Base-by-base conservation (phyloP, 2,329 filamentous ascomycete species). In the Helicocarpus griseus region DNA sequence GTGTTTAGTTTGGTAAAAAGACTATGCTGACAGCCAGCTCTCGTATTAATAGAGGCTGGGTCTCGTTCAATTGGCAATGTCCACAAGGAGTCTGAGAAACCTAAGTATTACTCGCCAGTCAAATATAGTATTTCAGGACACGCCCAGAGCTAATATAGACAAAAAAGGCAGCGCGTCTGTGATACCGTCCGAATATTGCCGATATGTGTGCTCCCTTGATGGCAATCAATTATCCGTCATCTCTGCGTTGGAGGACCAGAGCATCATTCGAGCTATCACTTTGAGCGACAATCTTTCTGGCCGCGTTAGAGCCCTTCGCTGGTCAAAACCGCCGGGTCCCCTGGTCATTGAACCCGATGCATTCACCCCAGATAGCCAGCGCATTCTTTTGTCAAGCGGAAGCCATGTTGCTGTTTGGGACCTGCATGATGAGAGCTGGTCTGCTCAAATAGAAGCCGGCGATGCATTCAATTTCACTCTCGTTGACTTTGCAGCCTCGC, bases 391-490 rank as follows among this genome's bases (percentile, higher is more conserved):
- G 41, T 63, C 63, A 22, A 69, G 61, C 41, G 62, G 65, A 31
- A 58, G 56, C 38, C 65, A 65, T 39, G 61, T 71, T 49, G 60
- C 65, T 6, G 56, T 69, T 22, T 70, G 66, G 65, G 61, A 69
- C 50, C 43, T 69, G 19, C 50, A 64, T n/a, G 62, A 69, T 5
- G 54, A 70, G 38, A 61, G 65, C 50, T 62, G 64, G 54, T 58
- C 64, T 21, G 70, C 68, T 8, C 65, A 71, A 36, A 70, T 72
- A n/a, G 67, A 71, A 47, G 65, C 62, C 35, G 57, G 70, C 22
- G 70, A 72, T 29, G 58, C 64, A 0, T 62, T 63, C 2, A 57
- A 57, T n/a, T 54, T 69, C 47, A 62, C 53, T 8, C 53, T 66
- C 14, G 56, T 68, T 14, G 69, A 71, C 28, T 72, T 71, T 52